phyloP scores from a whole-genome alignment of 306 rosid species.

The Lotus japonicus region DNA sequence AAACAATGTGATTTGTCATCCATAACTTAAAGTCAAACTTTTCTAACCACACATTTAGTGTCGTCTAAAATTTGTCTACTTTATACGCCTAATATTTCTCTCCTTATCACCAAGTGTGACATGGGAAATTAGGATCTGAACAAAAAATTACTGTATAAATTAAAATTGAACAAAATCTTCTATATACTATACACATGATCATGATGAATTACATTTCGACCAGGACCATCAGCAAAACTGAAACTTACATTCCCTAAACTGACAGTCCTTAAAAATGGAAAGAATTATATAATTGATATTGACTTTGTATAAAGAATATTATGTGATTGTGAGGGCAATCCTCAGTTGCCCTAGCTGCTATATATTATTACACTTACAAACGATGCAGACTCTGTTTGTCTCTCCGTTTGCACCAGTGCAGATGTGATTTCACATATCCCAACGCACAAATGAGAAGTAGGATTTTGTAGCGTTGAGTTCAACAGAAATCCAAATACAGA shows the following conservation, averaged over 20 bases:
- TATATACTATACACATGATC: conserved; percentile 27
- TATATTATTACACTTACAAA: not conserved
- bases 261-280: conserved; percentile 49
- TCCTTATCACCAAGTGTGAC: too few species aligned
- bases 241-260: conserved; percentile 19
- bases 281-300: conserved; percentile 46
- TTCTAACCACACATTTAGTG: not conserved
- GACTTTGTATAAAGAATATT: conserved; percentile 36
- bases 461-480: too few species aligned
- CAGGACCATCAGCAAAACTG: conserved; percentile 35
- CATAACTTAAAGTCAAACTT: conserved; percentile 7
- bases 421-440: too few species aligned
- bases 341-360: not conserved
- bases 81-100: not conserved
- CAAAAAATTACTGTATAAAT: conserved; percentile 17
- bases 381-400: not conserved
- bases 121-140: too few species aligned
- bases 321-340: conserved; percentile 25
- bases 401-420: too few species aligned
- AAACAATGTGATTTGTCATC: not conserved
- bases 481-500: too few species aligned
- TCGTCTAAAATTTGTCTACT: not conserved
- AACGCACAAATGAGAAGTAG: not conserved
- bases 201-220: conserved; percentile 17
- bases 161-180: conserved; percentile 18